A percentile compares a stretch with the other conserved stretches of the same genome.
Conservation (phyloP, 306 rosid species). For the Biancaea sappan region DNA sequence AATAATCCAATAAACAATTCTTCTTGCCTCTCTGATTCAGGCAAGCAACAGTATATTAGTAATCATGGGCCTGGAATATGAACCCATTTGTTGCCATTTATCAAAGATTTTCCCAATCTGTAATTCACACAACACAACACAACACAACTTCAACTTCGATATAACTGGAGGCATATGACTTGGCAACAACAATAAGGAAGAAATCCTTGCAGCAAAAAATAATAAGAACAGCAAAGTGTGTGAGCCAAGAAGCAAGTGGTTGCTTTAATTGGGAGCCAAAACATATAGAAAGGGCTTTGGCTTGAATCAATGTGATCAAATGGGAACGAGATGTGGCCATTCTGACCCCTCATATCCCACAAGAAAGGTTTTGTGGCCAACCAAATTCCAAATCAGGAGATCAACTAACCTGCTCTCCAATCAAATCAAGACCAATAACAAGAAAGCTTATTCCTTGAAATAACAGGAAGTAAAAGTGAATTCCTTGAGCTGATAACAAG, state of each 20-base stretch:
- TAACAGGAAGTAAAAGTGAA: slow-evolving; percentile 95
- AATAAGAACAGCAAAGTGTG: slow-evolving; percentile 38
- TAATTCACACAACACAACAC: slow-evolving; percentile 40
- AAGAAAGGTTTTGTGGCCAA: slow-evolving; percentile 35
- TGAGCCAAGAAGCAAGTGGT: slow-evolving; percentile 42
- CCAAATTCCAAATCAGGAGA: slow-evolving; percentile 28
- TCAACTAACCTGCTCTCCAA: slow-evolving; percentile 94
- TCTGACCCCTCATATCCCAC: slow-evolving; percentile 23
- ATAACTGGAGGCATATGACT: slow-evolving; percentile 28
- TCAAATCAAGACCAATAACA: slow-evolving; percentile 94
- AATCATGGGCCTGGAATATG: slow-evolving; percentile 27
- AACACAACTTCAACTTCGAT: slow-evolving; percentile 16
- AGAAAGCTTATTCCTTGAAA: slow-evolving; percentile 95
- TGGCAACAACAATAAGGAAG: slow-evolving; percentile 49
- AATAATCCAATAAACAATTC: slow-evolving; percentile 38
- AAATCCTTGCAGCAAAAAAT: slow-evolving; percentile 42
- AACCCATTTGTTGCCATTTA: slow-evolving; percentile 29
- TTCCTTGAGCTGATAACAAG: slow-evolving; percentile 94
- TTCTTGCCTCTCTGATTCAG: slow-evolving; percentile 39
- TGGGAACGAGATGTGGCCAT: slow-evolving; percentile 31
- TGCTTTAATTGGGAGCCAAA: slow-evolving; percentile 48
- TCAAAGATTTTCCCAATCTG: slow-evolving; percentile 11
- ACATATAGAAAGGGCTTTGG: slow-evolving; percentile 37
- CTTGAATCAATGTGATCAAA: slow-evolving; percentile 28
- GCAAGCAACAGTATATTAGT: slow-evolving; percentile 38